Percentiles rank a stretch among this genome's conserved stretches.
Evolutionary conservation across 306 rosid genomes (phyloP).

Genomic region (Medicago lupulina): DNA sequence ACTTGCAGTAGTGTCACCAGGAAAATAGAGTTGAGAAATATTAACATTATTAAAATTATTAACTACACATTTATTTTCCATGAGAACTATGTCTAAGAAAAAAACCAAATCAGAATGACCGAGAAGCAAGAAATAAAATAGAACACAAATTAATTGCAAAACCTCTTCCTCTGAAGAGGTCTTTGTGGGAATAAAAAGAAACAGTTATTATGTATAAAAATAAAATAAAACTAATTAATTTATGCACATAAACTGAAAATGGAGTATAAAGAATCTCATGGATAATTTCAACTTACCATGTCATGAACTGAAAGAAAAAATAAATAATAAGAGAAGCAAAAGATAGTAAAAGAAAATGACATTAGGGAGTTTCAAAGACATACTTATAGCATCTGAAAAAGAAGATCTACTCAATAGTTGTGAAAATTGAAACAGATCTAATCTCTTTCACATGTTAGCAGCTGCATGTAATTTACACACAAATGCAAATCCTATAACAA

Average conservation of each 20-base stretch:
- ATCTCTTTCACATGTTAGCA: slow-evolving; percentile 45
- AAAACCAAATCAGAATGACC: background rate
- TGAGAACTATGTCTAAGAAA: background rate
- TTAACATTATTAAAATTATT: background rate
- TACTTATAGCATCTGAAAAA: slow-evolving; percentile 44
- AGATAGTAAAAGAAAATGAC: slow-evolving; percentile 25
- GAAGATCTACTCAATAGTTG: slow-evolving; percentile 44
- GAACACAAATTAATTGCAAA: slow-evolving; percentile 19
- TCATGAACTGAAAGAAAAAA: background rate
- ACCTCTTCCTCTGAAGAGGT: slow-evolving; percentile 3
- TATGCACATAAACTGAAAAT: slow-evolving; percentile 28
- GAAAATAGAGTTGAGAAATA: slow-evolving; percentile 8
- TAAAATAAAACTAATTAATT: background rate
- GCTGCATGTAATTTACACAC: slow-evolving; percentile 32
- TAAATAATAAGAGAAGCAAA: slow-evolving; percentile 17
- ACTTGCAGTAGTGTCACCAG: slow-evolving; percentile 7
- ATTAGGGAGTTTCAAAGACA: slow-evolving; percentile 20
- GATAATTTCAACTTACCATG: slow-evolving; percentile 25
- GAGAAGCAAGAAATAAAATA: background rate
- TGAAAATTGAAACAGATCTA: slow-evolving; percentile 50
- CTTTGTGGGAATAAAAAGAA: slow-evolving; percentile 12
- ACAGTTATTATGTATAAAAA: background rate
- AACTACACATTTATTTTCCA: background rate
- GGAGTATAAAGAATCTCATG: slow-evolving; percentile 8
- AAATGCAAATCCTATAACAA: slow-evolving; percentile 36